These are phyloP conservation scores for Wickerhamiella azyma DNA, from an alignment of 805 yeast genomes.

Conservation along the genomic window DNA sequence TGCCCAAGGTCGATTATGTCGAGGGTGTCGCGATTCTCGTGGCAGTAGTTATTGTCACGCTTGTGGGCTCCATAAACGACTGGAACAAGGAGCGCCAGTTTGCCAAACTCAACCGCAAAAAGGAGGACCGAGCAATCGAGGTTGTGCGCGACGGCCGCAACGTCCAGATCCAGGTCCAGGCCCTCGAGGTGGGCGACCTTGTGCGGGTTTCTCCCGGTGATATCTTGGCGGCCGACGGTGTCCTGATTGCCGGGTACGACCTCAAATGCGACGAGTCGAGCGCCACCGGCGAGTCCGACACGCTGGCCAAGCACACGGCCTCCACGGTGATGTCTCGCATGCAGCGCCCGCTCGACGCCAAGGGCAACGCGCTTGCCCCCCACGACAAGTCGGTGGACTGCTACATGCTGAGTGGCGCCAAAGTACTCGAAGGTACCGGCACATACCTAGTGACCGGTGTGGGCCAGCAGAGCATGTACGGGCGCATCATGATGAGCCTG, in stretches of 20 bases:
- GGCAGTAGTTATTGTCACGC: constrained; percentile 79
- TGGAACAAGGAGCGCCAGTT: constrained; percentile 93
- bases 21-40: constrained; percentile 96
- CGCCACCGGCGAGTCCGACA: constrained; percentile 85
- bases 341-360: constrained; percentile 22
- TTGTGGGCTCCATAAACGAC: constrained; percentile 92
- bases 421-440: constrained; percentile 74
- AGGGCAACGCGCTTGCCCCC: constrained; percentile 17
- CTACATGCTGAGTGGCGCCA: constrained; percentile 82
- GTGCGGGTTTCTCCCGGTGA: constrained; percentile 84
- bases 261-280: constrained; percentile 87
- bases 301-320: constrained; percentile 57
- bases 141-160: constrained; percentile 66
- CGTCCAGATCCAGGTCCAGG: constrained; percentile 52
- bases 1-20: constrained; percentile 92
- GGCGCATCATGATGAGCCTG: constrained; percentile 76
- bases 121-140: constrained; percentile 66
- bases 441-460: constrained; percentile 78
- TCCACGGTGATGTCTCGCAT: constrained; percentile 23
- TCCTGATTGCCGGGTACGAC: constrained; percentile 51
- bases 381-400: constrained; percentile 49
- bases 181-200: constrained; percentile 77
- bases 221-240: constrained; percentile 76
- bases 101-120: constrained; percentile 72
- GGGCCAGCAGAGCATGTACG: constrained; percentile 80